Base-by-base conservation (phyloP, 2,329 filamentous ascomycete genomes). In the Trichoderma gracile region DNA sequence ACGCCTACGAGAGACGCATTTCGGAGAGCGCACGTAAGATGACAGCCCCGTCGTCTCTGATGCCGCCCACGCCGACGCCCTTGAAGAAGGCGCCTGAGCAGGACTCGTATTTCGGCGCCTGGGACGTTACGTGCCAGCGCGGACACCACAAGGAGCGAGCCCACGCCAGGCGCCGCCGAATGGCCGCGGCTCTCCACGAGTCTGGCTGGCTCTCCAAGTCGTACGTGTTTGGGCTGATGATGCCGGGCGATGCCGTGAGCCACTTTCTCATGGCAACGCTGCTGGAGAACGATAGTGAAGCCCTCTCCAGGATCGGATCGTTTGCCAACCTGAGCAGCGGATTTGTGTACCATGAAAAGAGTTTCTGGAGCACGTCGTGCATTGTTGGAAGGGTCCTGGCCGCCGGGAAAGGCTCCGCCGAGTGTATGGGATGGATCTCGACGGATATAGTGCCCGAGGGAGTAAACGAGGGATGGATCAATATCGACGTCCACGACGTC, bases 401-500 rank as follows among this genome's bases (percentile, higher is more conserved):
- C 33, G 86, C 86, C 30, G 84, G 85, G 8, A 82, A 82, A 60
- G 86, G 86, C 3, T 83, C 86, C 17, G 82, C 82, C 0, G 87
- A 89, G 71, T 87, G 87, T 71, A 86, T 89, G 85, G 87, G 87
- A 58, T 89, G 87, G 87, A 79, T 90, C 60, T 88, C 86, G 12
- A 87, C 83, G 33, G 83, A 86, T 60, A 79, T 89, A 19, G 70
- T 81, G 1, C 86, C 86, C 0, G 72, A 78, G 14, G 82, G 80
- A 0, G 69, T 82, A 17, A 76, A 74, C 7, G 82, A 86, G 53
- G 84, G 85, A 10, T 88, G 86, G 84, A 74, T 87, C 19, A 82
- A 85, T 64, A 80, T 89, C 53, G 81, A 85, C 23, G 81, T 82
- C 15, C 81, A 85, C 58, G 79, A 84, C 58, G 78, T 85, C 27